Base-by-base conservation (phyloP, 106 monocot genomes). In the Xerophyta viscosa region DNA sequence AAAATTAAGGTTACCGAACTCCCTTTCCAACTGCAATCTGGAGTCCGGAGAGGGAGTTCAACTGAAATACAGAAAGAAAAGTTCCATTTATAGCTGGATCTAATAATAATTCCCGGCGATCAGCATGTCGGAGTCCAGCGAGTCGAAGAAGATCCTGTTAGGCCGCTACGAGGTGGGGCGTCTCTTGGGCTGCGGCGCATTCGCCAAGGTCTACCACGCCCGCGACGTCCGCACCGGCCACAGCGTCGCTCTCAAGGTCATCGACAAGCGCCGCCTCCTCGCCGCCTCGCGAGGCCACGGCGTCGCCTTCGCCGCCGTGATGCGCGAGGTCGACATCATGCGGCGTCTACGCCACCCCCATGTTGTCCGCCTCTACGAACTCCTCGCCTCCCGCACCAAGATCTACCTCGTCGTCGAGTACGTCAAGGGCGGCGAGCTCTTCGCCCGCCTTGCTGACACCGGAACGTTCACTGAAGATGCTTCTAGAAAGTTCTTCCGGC, bases 391-490 rank as follows among this genome's bases (percentile, higher is more conserved):
- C 36, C 58, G 66, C 21, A 52, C 66, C 53, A 54, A 28, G 18
- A 43, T 72, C 60, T 60, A 66, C 52, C 50, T 72, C 60, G 72
- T 66, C 29, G 33, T 72, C 22, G 72, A 72, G 29, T 37, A 58
- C 59, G 48, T 58, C 67, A 41, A 23, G 22, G 67, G 59, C 21
- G 67, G 67, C 15, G 67, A 68, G 29, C 67, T 68, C 59, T 52
- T 60, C 41, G 10, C 67, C 23, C 50, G 48, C 10, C 27, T 68
- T 41, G 44, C 27, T n/a, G n/a, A n/a, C n/a, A n/a, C n/a, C n/a
- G n/a, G n/a, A n/a, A n/a, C n/a, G n/a, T n/a, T n/a, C n/a, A n/a
- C 61, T 24, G 81, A 81, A 44, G 60, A 81, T 29, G 19, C 24
- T 8, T 58, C 75, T 20, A 66, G 81, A 6, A 20, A 33, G 1